phyloP scores from a whole-genome alignment of 139 green algal genomes.

The Chlorella sp. region DNA sequence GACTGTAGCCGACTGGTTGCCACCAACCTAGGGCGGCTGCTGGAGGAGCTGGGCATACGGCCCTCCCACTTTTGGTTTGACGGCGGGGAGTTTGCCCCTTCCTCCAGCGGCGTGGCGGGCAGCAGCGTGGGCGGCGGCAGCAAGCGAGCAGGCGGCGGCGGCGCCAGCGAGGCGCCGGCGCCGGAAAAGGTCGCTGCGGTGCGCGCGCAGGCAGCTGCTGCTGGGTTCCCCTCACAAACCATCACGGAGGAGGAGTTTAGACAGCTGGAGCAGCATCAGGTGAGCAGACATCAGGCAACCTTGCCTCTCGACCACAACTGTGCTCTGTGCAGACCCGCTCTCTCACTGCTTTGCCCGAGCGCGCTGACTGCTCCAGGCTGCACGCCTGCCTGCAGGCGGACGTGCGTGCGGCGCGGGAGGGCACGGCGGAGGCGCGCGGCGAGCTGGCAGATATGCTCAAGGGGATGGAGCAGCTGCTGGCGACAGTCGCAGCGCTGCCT shows the following conservation, averaged over 20 bases:
- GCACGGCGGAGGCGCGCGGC: too few species aligned
- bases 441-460: background rate
- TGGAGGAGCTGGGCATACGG: conserved; percentile 3
- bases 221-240: conserved; percentile 28
- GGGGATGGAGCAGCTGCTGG: background rate
- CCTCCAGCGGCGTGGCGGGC: too few species aligned
- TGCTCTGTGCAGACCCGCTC: too few species aligned
- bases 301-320: too few species aligned
- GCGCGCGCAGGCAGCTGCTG: conserved; percentile 24
- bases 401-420: background rate
- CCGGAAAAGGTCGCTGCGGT: conserved; percentile 5
- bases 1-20: conserved; percentile 3
- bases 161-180: background rate
- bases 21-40: background rate
- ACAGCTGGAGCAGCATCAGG: conserved; percentile 19
- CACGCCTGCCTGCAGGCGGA: background rate
- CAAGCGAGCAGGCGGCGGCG: too few species aligned
- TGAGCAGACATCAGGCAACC: background rate
- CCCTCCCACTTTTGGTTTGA: conserved; percentile 22
- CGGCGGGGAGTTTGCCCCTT: conserved; percentile 23
- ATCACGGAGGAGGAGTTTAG: conserved; percentile 27
- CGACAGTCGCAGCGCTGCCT: too few species aligned
- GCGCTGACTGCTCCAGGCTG: too few species aligned
- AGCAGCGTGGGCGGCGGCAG: background rate
- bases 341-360: too few species aligned